Base-by-base conservation (phyloP, 345 rosid genomes). In the Rhizophora apiculata region DNA sequence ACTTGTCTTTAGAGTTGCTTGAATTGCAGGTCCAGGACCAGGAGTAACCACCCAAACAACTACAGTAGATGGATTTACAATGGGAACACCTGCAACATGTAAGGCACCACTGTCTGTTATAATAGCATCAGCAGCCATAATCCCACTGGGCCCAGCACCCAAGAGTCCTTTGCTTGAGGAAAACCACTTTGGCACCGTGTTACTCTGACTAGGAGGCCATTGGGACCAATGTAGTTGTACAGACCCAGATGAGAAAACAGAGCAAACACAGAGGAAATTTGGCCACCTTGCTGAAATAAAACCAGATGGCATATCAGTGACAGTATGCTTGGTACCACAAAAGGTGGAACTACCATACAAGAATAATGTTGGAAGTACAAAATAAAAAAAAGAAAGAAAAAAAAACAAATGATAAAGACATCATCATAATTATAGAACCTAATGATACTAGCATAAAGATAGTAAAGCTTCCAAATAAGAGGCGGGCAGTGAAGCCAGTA, bases 41-140 rank as follows among this genome's bases (percentile, higher is more conserved):
- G 99, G 98, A 71, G 96, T 90, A 64, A 95, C 99, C 81, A 90
- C 99, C 99, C 99, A 95, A 71, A 95, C 98, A 80, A 95, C 99
- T 76, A 95, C 85, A 77, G 99, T 95, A 66, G 99, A 92, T 21
- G 99, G 99, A 70, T 92, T 95, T 65, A 92, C 98, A 80, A 95
- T 92, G 66, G 99, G 99, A 77, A 92, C 99, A 46, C 99, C 99
- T 34, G 99, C 99, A 72, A 95, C 94, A 77, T 92, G 98, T 96
- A 95, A 85, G 63, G 96, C 96, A 69, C 99, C 99, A 72, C 91
- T 90, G 72, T 95, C 98, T 2, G 98, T 95, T 82, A 92, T 78
- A 58, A 95, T 92, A 58, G 96, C 98, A 90, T 95, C 99, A 68
- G 98, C 99, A 78, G 99, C 98, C 99, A 95, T 92, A 75, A 95